Percentiles rank a stretch among this genome's conserved stretches.
Evolutionary conservation across 805 yeast species (phyloP).

Genomic region (Ogataea trehalophila): DNA sequence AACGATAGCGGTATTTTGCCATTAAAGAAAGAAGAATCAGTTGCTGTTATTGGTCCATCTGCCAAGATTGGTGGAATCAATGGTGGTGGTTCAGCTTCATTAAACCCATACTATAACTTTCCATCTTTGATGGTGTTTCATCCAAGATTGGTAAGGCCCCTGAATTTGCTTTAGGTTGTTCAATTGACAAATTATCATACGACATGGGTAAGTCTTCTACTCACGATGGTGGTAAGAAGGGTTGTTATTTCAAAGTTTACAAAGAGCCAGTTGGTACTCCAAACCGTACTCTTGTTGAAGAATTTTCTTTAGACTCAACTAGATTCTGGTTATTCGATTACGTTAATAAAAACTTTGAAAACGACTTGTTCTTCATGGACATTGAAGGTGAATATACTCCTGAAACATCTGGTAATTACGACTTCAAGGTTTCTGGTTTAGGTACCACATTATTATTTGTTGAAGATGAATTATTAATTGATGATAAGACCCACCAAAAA

Average conservation of each 20-base stretch:
- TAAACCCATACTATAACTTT: conserved; percentile 20
- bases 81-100: conserved; percentile 62
- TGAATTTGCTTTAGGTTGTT: conserved; percentile 33
- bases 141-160: conserved; percentile 21
- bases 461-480: conserved; percentile 39
- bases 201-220: conserved; percentile 15
- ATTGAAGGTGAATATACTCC: conserved; percentile 36
- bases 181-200: conserved; percentile 14
- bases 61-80: conserved; percentile 45
- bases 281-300: conserved; percentile 26
- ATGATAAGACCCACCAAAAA: conserved; percentile 39
- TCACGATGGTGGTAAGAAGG: conserved; percentile 22
- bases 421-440: conserved; percentile 35
- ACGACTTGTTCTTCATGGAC: conserved; percentile 33
- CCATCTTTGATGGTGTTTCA: conserved; percentile 13
- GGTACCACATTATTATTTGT: conserved; percentile 41
- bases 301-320: conserved; percentile 17
- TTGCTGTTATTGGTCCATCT: conserved; percentile 59
- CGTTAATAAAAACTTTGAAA: conserved; percentile 14
- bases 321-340: conserved; percentile 22
- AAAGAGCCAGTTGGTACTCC: conserved; percentile 21
- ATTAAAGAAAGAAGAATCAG: conserved; percentile 34
- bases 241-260: conserved; percentile 27
- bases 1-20: conserved; percentile 47
- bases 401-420: conserved; percentile 35